phyloP scores from a whole-genome alignment of 2,329 filamentous ascomycete genomes.

The Tolypocladium tropicale region DNA sequence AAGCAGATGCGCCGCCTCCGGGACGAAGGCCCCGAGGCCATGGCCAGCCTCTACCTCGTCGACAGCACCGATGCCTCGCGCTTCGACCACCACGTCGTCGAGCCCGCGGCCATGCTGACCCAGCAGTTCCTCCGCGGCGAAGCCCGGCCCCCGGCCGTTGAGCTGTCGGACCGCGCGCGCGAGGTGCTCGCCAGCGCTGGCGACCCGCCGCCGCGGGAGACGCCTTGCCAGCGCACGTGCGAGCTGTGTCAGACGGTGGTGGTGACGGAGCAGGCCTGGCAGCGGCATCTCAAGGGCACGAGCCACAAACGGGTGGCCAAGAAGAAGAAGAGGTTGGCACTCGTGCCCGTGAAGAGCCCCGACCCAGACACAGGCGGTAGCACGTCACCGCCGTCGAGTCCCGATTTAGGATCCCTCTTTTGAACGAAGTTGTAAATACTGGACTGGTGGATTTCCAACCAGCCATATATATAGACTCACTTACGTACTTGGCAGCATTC shows the following conservation, averaged over 20 bases:
- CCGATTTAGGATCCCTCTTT: slow-evolving; percentile 18
- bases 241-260: slow-evolving; percentile 59
- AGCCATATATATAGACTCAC: background rate
- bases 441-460: background rate
- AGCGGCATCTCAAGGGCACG: slow-evolving; percentile 25
- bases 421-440: background rate
- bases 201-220: slow-evolving; percentile 38
- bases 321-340: slow-evolving; percentile 25
- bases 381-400: slow-evolving; percentile 9
- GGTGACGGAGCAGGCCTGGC: slow-evolving; percentile 41
- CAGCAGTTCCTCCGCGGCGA: slow-evolving; percentile 50
- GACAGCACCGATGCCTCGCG: slow-evolving; percentile 61
- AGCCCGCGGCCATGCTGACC: slow-evolving; percentile 53
- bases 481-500: too few species aligned
- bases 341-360: slow-evolving; percentile 20
- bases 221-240: slow-evolving; percentile 52
- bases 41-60: slow-evolving; percentile 61
- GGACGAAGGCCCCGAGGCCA: slow-evolving; percentile 37
- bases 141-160: slow-evolving; percentile 38
- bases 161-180: slow-evolving; percentile 36
- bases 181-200: slow-evolving; percentile 44
- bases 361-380: slow-evolving; percentile 4
- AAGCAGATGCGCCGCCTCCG: slow-evolving; percentile 65
- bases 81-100: slow-evolving; percentile 55
- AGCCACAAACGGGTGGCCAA: slow-evolving; percentile 22